Base-by-base conservation (phyloP, 805 yeast genomes). In the Candida bentonensis region DNA sequence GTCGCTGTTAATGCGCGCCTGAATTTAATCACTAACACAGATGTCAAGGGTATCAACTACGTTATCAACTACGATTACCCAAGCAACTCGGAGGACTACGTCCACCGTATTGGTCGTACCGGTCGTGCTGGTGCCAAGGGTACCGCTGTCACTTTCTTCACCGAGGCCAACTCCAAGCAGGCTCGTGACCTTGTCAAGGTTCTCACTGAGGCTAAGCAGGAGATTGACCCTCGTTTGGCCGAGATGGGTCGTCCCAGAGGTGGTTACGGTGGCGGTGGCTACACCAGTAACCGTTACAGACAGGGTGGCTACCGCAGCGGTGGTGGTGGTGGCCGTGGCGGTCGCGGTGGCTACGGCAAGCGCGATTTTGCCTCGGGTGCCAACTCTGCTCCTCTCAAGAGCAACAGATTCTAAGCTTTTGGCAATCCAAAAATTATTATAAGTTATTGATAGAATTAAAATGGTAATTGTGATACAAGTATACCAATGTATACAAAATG, bases 1-100 rank as follows among this genome's bases (percentile, higher is more conserved):
- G 95, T 88, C 62, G 98, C 98, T 50, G 92, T 98, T 52, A 97
- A 92, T 67, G 98, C 92, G 65, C 98, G 98, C 51, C 96, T 98
- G 53, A 84, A 98, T 76, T 97, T 98, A 87, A 92, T 72, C 41
- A 42, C 46, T 49, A 46, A 46, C 58, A 45, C 65, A 88, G 98
- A 92, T 70, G 98, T 92, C 67, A 92, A 92, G 74, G 98, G 96
- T 65, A 85, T 92, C 63, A 82, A 88, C 56, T 79, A 72, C 59
- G 98, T 92, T 49, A 74, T 92, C 64, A 92, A 92, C 78, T 86
- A 75, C 61, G 97, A 89, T 66, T 89, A 89, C 88, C 97, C 98
- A 61, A 87, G 85, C 67, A 89, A 89, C 69, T 85, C 88, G 62
- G 98, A 92, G 73, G 97, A 92, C 70, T 89, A 89, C 65, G 96